A percentile compares a stretch with the other conserved stretches of the same genome.
phyloP scores from a whole-genome alignment of 805 yeast species.

The Kregervanrija delftensis region DNA sequence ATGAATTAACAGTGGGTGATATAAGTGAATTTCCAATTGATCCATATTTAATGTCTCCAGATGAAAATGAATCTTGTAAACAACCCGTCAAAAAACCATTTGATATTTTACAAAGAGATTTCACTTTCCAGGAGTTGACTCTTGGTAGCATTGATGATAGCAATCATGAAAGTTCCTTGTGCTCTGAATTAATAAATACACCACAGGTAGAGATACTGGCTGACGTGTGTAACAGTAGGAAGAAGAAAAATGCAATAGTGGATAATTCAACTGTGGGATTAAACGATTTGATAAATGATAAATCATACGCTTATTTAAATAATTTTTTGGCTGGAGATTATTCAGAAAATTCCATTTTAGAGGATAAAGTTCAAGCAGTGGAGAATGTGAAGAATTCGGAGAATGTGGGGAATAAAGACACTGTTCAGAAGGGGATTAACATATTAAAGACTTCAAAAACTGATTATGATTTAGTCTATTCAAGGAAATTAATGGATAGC shows the following conservation, averaged over 20 bases:
- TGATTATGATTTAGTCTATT: conserved; percentile 20
- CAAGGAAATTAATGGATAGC: conserved; percentile 23
- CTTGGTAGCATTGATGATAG: too few species aligned
- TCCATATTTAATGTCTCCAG: too few species aligned
- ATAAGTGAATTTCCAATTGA: too few species aligned
- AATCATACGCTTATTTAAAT: conserved; percentile 40
- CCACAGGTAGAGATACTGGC: conserved; percentile 16
- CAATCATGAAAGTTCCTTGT: too few species aligned
- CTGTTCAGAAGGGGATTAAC: neutral
- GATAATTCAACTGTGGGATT: conserved; percentile 10
- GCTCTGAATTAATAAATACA: conserved; percentile 7
- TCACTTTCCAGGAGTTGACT: too few species aligned
- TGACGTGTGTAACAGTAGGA: conserved; percentile 9
- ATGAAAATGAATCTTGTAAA: too few species aligned
- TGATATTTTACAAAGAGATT: too few species aligned
- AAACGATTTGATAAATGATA: conserved; percentile 23
- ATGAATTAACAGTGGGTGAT: too few species aligned
- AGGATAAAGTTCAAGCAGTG: neutral
- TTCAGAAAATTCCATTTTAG: neutral
- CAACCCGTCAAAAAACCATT: too few species aligned
- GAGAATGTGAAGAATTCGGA: too few species aligned
- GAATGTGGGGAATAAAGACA: conserved; percentile 1
- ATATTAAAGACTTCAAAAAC: conserved; percentile 6
- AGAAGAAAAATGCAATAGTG: conserved; percentile 5
- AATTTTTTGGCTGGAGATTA: conserved; percentile 25